phyloP scores from a whole-genome alignment of 176 grass and related monocot species.

The Pontederia crassipes region DNA sequence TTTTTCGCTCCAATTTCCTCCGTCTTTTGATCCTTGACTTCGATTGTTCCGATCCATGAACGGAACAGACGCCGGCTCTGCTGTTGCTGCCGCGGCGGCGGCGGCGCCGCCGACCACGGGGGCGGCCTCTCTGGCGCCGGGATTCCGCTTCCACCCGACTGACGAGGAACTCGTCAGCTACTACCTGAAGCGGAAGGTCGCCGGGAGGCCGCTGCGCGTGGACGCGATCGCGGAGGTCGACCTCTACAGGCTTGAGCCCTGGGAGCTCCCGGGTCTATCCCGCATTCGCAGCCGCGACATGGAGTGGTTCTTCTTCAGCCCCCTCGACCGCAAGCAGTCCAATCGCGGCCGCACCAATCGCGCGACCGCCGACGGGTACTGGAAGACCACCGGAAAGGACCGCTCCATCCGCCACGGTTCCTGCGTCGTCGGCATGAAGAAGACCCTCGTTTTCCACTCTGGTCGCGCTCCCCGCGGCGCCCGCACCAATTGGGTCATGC shows the following conservation, averaged over 20 bases:
- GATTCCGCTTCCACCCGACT: conserved; percentile 99
- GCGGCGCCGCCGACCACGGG: background rate
- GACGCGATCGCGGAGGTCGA: conserved; percentile 12
- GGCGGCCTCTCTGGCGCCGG: conserved; percentile 31
- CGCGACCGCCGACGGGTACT: conserved; percentile 65
- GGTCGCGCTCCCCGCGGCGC: conserved; percentile 71
- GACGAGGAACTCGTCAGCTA: conserved; percentile 96
- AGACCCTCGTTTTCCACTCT: conserved; percentile 89
- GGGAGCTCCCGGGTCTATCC: conserved; percentile 5
- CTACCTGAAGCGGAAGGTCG: conserved; percentile 41
- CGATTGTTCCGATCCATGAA: conserved; percentile 1
- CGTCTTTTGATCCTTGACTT: background rate
- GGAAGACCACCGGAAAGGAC: conserved; percentile 99
- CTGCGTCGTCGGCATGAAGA: conserved; percentile 69
- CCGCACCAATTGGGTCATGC: conserved; percentile 48
- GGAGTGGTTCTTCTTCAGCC: conserved; percentile 17
- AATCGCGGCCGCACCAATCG: conserved; percentile 22
- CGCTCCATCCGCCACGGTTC: conserved; percentile 51
- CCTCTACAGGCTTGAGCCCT: conserved; percentile 10
- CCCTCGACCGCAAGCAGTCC: conserved; percentile 11
- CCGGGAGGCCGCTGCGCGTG: background rate
- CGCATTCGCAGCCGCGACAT: conserved; percentile 12
- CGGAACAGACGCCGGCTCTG: background rate
- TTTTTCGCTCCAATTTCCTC: no score
- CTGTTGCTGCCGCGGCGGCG: conserved; percentile 3